Conservation (phyloP, 306 rosid species). For the Citrullus amarus region DNA sequence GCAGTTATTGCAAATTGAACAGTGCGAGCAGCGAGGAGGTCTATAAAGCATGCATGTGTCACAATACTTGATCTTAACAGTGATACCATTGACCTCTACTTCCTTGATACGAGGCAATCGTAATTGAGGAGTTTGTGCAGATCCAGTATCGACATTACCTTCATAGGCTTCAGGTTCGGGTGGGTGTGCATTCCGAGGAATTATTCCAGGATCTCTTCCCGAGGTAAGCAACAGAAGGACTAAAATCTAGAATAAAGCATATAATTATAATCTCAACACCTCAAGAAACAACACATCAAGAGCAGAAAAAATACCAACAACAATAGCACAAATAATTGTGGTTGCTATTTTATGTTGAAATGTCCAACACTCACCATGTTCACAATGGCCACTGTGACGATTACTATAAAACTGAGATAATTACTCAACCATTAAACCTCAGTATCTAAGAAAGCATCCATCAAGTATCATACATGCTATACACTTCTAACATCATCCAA, state of each 20-base stretch:
- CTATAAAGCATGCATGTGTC: slow-evolving; percentile 99
- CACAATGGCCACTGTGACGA: neutral
- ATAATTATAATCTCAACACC: neutral
- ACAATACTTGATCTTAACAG: slow-evolving; percentile 76
- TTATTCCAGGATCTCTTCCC: slow-evolving; percentile 97
- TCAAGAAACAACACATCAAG: neutral
- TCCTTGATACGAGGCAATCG: slow-evolving; percentile 85
- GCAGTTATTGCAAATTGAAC: slow-evolving; percentile 96
- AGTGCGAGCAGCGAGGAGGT: slow-evolving; percentile 98
- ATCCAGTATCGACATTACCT: slow-evolving; percentile 48
- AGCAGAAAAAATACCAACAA: neutral
- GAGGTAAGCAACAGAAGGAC: slow-evolving; percentile 79
- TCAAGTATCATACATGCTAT: neutral
- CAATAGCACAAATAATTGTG: neutral
- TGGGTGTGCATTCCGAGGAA: slow-evolving; percentile 92
- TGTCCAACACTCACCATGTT: neutral
- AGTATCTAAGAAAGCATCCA: neutral
- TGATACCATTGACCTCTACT: slow-evolving; percentile 71
- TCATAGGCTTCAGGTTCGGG: slow-evolving; percentile 92
- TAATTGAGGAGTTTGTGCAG: slow-evolving; percentile 87
- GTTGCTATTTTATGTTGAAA: neutral
- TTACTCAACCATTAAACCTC: neutral
- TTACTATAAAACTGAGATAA: neutral
- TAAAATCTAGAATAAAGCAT: slow-evolving; percentile 44
- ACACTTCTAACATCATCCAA: neutral